Evolutionary conservation across 768 basidiomycete genomes (phyloP).

Genomic region (Daedalea quercina): DNA sequence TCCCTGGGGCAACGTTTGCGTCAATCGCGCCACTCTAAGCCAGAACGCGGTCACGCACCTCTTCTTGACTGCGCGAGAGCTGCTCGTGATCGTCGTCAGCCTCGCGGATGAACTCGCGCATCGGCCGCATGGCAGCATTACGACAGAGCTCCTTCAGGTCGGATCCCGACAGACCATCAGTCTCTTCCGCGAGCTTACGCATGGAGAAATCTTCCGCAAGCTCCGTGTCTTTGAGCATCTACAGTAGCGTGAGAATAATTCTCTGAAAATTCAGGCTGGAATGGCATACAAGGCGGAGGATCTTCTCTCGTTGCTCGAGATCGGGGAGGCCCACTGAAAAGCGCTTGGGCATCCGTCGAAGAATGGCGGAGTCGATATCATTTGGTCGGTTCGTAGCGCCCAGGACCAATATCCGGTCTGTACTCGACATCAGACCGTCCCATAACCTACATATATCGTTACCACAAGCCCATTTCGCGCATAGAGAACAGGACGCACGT

Average conservation of each 20-base stretch:
- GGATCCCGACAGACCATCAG: slow-evolving; percentile 80
- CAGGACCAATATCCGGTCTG: slow-evolving; percentile 81
- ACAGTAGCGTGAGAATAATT: background rate
- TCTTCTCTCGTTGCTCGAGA: slow-evolving; percentile 71
- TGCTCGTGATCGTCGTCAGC: slow-evolving; percentile 41
- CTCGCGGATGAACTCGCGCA: slow-evolving; percentile 74
- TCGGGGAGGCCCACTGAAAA: slow-evolving; percentile 84
- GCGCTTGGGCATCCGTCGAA: slow-evolving; percentile 97
- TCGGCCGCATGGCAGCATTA: slow-evolving; percentile 89
- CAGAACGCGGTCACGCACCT: slow-evolving; percentile 29
- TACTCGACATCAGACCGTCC: slow-evolving; percentile 85
- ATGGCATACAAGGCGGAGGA: slow-evolving; percentile 62
- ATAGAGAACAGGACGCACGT: slow-evolving; percentile 45
- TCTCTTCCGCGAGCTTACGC: slow-evolving; percentile 52
- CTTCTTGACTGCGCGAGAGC: slow-evolving; percentile 34
- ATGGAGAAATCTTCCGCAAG: slow-evolving; percentile 60
- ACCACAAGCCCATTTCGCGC: background rate
- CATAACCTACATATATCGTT: slow-evolving; percentile 53
- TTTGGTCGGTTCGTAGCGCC: slow-evolving; percentile 95
- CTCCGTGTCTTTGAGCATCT: slow-evolving; percentile 84
- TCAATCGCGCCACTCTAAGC: background rate
- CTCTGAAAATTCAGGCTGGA: background rate
- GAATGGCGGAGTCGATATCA: slow-evolving; percentile 82
- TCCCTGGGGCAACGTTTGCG: slow-evolving; percentile 40
- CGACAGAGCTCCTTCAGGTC: slow-evolving; percentile 90